phyloP scores from a whole-genome alignment of 768 basidiomycete species.

The Leucosporidium creatinivorum region DNA sequence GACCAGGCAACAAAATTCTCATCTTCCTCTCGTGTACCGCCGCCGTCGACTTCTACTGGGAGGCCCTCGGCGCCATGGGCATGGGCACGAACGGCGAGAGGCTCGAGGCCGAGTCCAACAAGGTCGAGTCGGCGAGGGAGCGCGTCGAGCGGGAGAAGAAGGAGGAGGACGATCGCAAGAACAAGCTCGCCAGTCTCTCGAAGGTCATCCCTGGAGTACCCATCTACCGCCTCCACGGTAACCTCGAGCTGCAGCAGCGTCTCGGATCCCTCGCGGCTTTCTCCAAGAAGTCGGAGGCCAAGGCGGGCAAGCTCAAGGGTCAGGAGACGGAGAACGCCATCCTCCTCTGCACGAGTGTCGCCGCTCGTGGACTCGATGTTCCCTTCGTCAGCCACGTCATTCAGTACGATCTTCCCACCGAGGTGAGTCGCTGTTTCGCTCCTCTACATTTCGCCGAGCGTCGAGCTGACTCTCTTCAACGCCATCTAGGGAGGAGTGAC shows the following conservation, averaged over 20 bases:
- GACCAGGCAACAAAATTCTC: conserved; percentile 62
- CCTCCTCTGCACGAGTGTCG: conserved; percentile 90
- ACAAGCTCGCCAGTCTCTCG: conserved; percentile 56
- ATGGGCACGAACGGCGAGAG: conserved; percentile 50
- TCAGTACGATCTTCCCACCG: conserved; percentile 95
- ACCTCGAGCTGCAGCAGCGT: conserved; percentile 71
- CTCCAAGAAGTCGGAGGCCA: conserved; percentile 43
- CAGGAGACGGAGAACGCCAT: conserved; percentile 53
- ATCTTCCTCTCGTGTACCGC: conserved; percentile 96
- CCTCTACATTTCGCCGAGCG: background rate
- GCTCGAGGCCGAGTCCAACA: conserved; percentile 16
- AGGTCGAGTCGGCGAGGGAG: conserved; percentile 38
- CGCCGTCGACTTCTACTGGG: conserved; percentile 96
- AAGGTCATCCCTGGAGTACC: conserved; percentile 71
- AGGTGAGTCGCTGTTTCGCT: conserved; percentile 41
- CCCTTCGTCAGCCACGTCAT: conserved; percentile 88
- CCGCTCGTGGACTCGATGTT: conserved; percentile 94
- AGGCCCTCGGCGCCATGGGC: conserved; percentile 60
- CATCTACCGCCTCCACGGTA: conserved; percentile 87
- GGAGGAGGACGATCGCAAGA: conserved; percentile 33
- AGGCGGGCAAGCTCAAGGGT: conserved; percentile 39
- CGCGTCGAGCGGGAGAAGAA: conserved; percentile 27
- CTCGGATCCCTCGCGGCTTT: conserved; percentile 77
- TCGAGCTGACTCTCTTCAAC: background rate
- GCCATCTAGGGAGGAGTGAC: conserved; percentile 63